Evolutionary conservation across 2,329 filamentous ascomycete genomes (phyloP).

Genomic region (Clarireedia paspali): DNA sequence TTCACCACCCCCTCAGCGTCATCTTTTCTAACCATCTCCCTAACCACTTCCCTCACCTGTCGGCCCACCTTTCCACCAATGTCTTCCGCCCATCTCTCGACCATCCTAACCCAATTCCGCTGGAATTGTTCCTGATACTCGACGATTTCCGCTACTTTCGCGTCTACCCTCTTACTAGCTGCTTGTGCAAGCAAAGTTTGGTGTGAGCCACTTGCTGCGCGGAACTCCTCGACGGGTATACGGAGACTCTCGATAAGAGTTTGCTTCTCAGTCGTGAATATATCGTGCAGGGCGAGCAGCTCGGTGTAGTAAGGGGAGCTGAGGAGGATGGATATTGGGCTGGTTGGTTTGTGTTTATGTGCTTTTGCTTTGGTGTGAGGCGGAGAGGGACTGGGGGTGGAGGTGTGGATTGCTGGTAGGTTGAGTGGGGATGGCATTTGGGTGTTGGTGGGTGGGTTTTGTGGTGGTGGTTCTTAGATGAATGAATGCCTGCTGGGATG

Average conservation of each 20-base stretch:
- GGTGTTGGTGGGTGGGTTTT: too few species aligned
- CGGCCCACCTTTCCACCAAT: background rate
- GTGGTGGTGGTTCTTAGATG: too few species aligned
- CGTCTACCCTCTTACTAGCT: too few species aligned
- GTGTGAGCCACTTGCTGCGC: background rate
- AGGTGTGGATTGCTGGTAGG: too few species aligned
- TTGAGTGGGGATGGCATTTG: too few species aligned
- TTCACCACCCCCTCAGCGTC: background rate
- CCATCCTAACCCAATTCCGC: background rate
- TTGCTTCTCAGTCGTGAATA: background rate
- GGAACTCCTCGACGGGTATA: background rate
- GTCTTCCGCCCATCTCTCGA: background rate
- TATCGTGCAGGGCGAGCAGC: background rate
- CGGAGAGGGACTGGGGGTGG: too few species aligned
- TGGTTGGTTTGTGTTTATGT: too few species aligned
- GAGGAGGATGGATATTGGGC: background rate
- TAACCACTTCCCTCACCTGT: background rate
- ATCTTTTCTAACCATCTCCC: background rate
- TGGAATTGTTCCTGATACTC: background rate
- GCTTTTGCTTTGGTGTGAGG: too few species aligned
- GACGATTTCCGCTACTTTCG: background rate
- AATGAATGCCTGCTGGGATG: too few species aligned
- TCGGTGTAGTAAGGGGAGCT: background rate
- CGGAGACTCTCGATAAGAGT: background rate
- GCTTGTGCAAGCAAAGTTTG: background rate